Evolutionary conservation across 1,284 basidiomycete genomes (phyloP).

Genomic region (Ganoderma meredithae): DNA sequence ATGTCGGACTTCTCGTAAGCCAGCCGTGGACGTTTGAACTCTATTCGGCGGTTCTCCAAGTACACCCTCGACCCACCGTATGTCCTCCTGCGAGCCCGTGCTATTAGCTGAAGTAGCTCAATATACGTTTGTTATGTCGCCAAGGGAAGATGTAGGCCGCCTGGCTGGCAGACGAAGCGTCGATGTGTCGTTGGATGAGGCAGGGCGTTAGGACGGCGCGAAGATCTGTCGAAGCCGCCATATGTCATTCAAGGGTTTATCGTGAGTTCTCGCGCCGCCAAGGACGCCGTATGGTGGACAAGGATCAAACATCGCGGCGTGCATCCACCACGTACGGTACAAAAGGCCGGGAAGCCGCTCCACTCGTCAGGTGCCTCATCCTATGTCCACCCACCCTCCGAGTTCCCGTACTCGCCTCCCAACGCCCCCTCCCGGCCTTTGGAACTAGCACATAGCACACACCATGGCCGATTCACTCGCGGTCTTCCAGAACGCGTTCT

Average conservation of each 20-base stretch:
- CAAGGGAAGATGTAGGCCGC: background rate
- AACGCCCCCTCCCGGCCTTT: background rate
- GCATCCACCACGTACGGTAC: background rate
- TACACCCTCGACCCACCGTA: background rate
- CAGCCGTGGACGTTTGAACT: background rate
- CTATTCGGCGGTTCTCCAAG: background rate
- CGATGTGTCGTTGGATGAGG: background rate
- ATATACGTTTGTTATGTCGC: background rate
- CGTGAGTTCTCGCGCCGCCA: background rate
- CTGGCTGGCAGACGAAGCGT: background rate
- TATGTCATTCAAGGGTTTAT: background rate
- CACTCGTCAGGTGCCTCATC: conserved; percentile 2
- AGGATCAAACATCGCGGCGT: conserved; percentile 7
- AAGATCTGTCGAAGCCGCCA: conserved; percentile 6
- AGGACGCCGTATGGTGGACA: background rate
- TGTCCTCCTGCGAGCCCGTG: background rate
- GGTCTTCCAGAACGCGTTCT: conserved; percentile 29
- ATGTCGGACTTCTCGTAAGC: conserved; percentile 8
- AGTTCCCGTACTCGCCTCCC: background rate
- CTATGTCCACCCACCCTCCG: conserved; percentile 6
- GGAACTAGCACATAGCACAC: background rate
- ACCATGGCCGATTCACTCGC: conserved; percentile 15
- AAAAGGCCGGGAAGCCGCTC: background rate
- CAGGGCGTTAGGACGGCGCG: background rate
- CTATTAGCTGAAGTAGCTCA: background rate